Evolutionary conservation across 176 grass and related monocot genomes (phyloP), one percentile per base, ranked within the genome.

Genomic region (Coix lacrymajobi): DNA sequence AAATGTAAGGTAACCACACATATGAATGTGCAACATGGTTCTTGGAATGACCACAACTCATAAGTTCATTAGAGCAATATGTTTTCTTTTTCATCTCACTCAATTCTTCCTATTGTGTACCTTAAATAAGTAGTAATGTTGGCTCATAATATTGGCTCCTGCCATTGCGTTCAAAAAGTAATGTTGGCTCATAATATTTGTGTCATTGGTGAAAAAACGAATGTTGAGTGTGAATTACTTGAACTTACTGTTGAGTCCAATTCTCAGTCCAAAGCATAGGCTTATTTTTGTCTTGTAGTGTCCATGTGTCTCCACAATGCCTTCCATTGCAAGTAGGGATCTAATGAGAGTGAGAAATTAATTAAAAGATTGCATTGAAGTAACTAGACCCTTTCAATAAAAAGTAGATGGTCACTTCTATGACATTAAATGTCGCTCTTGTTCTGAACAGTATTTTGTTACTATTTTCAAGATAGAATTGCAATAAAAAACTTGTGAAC

Each of bases 191-290:
- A 30, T 49, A 31, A 31, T 73, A 49, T 49, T 49, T 49, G 41
- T 3, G 22, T 17, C 70, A 66, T 77, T 54, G 24, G 36, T 20
- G 25, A 78, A 66, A 61, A 82, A 63, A 38, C 56, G 36, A 82
- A 82, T 72, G 72, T 66, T 78, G 34, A 78, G 57, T 78, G 64
- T 74, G 38, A 67, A 86, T 77, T 79, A 87, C 74, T 86, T 85
- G 76, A 87, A 86, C 92, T 98, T 88, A 98, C 96, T 98, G 96
- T 84, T 93, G 77, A 87, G 92, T 95, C 96, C 96, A 98, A 68
- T 98, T 98, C 93, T 98, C 92, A 38, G 92, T 93, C 91, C 96
- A 95, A 63, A 98, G 69, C 26, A 48, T 74, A 46, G 92, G 96
- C 83, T 95, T 95, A 38, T 90, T 82, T 82, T 71, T 82, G 88